Evolutionary conservation across 306 rosid genomes (phyloP), one percentile per base, ranked within the genome.

Genomic region (Cicer yamashitae): DNA sequence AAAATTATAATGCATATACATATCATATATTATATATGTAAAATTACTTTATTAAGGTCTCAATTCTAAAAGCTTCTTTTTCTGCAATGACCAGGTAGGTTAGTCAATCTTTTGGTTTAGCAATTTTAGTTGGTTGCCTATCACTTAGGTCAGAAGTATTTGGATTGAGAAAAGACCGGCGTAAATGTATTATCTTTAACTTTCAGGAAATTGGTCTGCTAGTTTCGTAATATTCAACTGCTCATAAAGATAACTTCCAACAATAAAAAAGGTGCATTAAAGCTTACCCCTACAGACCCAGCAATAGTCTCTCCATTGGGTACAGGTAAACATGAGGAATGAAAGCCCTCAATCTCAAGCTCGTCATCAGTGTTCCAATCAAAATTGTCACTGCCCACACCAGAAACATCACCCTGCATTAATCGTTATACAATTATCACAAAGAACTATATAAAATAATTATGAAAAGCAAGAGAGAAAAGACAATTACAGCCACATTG

Each of bases 351-450:
- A 84, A 89, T 90, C 81, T 94, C 98, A 34, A 77, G 84, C 80
- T 94, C 98, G 41, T 94, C 98, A 8, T 94, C 98, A 7, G 91
- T 83, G 79, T 87, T 90, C 98, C 97, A 94, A 78, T 94, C 97
- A 72, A 82, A 60, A 37, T 84, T 77, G 43, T 86, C 93, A 79
- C 80, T 65, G 53, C 82, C 88, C 59, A 67, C 71, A 56, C 84
- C 97, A 83, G 90, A 91, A 78, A 83, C 62, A 71, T 79, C 93
- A 64, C 69, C 88, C 98, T 94, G 89, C 88, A 71, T 82, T 46
- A 58, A 41, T 8, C 40, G 70, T 50, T 18, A 48, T 66, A 14
- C 69, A 12, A 77, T 68, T 70, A 22, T 17, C 57, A 60, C 54
- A 65, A 43, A 60, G 22, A 60, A 66, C 65, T 45, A 48, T 12